phyloP scores from a whole-genome alignment of 768 basidiomycete species.

The Ramaria sp. region DNA sequence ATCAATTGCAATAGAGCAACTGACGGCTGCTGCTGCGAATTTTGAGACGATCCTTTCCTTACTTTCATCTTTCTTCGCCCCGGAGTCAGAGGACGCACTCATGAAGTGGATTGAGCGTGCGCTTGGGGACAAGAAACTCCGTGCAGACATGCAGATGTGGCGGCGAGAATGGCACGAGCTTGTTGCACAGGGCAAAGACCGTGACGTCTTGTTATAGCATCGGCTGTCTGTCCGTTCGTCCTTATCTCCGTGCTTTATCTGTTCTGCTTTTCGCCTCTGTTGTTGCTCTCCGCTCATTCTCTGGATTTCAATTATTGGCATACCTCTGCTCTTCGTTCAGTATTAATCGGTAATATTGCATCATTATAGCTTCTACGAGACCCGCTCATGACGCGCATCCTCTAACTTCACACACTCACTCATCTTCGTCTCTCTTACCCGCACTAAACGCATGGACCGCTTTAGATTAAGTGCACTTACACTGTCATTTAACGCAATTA shows the following conservation, averaged over 20 bases:
- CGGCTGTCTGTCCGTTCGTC: not conserved
- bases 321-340: not conserved
- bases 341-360: not conserved
- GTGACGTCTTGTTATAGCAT: conserved; percentile 20
- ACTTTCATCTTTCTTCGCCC: conserved; percentile 90
- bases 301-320: not conserved
- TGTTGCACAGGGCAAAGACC: conserved; percentile 23
- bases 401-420: not conserved
- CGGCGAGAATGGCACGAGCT: conserved; percentile 62
- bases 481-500: not conserved
- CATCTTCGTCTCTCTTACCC: not conserved
- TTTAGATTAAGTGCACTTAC: not conserved
- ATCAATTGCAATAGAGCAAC: conserved; percentile 51
- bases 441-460: not conserved
- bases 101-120: conserved; percentile 69
- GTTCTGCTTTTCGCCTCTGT: not conserved
- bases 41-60: conserved; percentile 91
- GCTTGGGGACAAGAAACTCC: conserved; percentile 52
- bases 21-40: conserved; percentile 62
- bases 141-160: conserved; percentile 65
- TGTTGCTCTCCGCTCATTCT: not conserved
- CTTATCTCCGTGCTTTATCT: not conserved
- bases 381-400: not conserved
- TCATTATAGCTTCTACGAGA: not conserved
- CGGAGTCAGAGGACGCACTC: conserved; percentile 78